phyloP scores from a whole-genome alignment of 2,329 filamentous ascomycete species.

The Westerdykella sp. region DNA sequence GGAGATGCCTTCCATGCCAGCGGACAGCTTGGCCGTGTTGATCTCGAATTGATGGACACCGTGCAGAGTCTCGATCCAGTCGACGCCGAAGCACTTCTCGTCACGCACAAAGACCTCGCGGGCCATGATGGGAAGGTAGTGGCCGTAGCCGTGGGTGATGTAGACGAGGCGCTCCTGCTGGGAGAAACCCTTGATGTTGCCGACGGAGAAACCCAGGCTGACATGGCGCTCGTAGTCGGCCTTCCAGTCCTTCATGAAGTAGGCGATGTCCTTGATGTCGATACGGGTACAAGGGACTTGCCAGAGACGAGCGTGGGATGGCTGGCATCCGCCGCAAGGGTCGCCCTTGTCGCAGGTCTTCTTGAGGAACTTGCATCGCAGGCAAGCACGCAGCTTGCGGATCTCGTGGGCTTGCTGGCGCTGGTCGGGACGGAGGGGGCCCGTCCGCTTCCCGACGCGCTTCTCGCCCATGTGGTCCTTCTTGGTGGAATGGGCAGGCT shows the following conservation, averaged over 20 bases:
- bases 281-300: conserved; percentile 96
- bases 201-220: conserved; percentile 78
- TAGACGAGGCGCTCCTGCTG: conserved; percentile 63
- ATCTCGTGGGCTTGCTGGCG: conserved; percentile 96
- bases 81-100: conserved; percentile 84
- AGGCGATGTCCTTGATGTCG: conserved; percentile 96
- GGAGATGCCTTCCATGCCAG: conserved; percentile 82
- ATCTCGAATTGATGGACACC: conserved; percentile 77
- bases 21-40: conserved; percentile 80
- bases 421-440: conserved; percentile 86
- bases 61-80: conserved; percentile 82
- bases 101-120: conserved; percentile 90
- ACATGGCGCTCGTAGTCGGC: conserved; percentile 92
- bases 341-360: conserved; percentile 98
- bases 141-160: conserved; percentile 94
- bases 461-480: conserved; percentile 75
- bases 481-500: conserved; percentile 59
- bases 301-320: conserved; percentile 91
- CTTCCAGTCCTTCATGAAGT: conserved; percentile 99
- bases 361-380: conserved; percentile 97
- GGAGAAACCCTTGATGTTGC: conserved; percentile 85
- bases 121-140: conserved; percentile 85
- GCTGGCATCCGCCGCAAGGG: conserved; percentile 90
- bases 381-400: conserved; percentile 84
- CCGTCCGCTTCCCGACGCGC: conserved; percentile 84